Evolutionary conservation across 352 stramenopile species (phyloP).

Genomic region (Elongisporangium anandrum): DNA sequence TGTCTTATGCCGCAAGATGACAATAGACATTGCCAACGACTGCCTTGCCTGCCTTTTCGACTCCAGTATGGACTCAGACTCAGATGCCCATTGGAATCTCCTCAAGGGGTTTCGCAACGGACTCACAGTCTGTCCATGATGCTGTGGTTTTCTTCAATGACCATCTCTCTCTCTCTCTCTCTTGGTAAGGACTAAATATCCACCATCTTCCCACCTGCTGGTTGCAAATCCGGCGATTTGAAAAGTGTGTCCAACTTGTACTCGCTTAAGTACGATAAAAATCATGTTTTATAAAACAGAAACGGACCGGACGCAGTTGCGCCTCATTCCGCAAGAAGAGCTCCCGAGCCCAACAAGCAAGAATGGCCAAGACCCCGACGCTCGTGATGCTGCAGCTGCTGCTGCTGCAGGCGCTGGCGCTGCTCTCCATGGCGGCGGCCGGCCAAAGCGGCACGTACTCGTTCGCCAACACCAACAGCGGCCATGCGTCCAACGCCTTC

Average conservation of each 20-base stretch:
- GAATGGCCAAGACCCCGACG: background rate
- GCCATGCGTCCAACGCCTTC: background rate
- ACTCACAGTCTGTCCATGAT: too few species aligned
- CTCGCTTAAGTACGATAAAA: conserved; percentile 15
- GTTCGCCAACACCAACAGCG: background rate
- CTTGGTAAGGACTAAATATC: too few species aligned
- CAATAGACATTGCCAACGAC: too few species aligned
- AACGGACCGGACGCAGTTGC: conserved; percentile 2
- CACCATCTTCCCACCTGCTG: too few species aligned
- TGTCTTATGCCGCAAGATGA: too few species aligned
- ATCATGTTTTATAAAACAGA: conserved; percentile 10
- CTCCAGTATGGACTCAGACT: background rate
- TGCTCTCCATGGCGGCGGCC: conserved; percentile 8
- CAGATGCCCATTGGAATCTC: background rate
- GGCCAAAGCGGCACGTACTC: conserved; percentile 3
- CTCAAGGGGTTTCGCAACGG: background rate
- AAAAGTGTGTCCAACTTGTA: conserved; percentile 3
- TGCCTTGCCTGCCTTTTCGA: background rate
- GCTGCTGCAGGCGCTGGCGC: conserved; percentile 11
- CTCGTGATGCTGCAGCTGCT: conserved; percentile 8
- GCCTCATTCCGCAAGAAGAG: conserved; percentile 9
- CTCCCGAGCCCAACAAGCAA: background rate
- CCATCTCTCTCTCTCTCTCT: too few species aligned
- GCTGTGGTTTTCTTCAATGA: too few species aligned
- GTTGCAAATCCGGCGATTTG: too few species aligned